Base-by-base conservation (phyloP, 1,284 basidiomycete genomes). In the Puccinia hordei region DNA sequence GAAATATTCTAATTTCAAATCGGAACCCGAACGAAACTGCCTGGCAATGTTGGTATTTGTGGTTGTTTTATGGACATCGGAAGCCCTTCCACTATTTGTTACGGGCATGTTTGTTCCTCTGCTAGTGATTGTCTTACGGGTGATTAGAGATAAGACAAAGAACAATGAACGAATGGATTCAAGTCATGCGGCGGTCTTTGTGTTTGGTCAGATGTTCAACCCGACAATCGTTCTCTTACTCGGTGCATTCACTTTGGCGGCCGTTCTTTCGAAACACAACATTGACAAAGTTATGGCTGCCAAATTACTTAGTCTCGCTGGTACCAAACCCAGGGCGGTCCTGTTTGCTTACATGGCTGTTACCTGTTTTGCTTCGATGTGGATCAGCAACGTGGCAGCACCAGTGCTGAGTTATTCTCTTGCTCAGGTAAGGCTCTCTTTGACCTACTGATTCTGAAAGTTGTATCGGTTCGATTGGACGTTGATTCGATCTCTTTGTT, bases 291-390 rank as follows among this genome's bases (percentile, higher is more conserved):
- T 85, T 30, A 87, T 98, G 49, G 96, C 98, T 66, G 95, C 94
- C n/a, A 90, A 93, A 55, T 90, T 99, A 49, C 89, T 99, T 68
- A 92, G 91, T 83, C 87, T 97, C 68, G 97, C 97, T 1, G 96
- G 97, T 0, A 92, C 93, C 10, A 89, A 89, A 80, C 97, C 95
- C 0, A 91, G 90, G 82, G 90, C 90, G 0, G 95, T 99, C 1
- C 87, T 99, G 22, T 89, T 99, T 53, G 92, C 94, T 0, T 94
- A 98, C 86, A 99, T 99, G 97, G 90, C 89, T 55, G 95, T 99
- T 5, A 93, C 95, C 0, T 98, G 95, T 85, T 99, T 99, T 85
- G 95, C 96, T 1, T 94, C 93, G 85, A 99, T 98, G 97, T 99
- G 95, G 97, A 98, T 99, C 84, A 92, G 92, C 85, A 98, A 99